A percentile compares a stretch with the other conserved stretches of the same genome.
Conservation (phyloP, 202 grass and related monocot species). For the Digitaria exilis region DNA sequence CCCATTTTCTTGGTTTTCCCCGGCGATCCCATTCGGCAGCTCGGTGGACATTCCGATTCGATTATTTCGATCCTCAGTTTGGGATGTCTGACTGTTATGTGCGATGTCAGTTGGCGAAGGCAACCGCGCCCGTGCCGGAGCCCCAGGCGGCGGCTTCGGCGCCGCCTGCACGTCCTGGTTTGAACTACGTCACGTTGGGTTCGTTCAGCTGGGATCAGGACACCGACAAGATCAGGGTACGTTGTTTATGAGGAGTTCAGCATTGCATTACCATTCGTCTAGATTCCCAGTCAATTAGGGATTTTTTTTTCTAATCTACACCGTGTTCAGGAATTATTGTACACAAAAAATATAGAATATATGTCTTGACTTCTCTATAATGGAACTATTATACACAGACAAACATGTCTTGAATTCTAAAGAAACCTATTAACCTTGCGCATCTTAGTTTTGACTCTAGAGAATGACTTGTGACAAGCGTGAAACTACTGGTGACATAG, state of each 20-base stretch:
- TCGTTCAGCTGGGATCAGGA: constrained; percentile 97
- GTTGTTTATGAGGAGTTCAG: neutral
- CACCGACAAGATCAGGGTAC: constrained; percentile 79
- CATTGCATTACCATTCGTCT: neutral
- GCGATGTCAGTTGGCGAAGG: constrained; percentile 41
- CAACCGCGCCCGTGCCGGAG: constrained; percentile 23
- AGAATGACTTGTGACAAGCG: neutral
- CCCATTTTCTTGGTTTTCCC: neutral
- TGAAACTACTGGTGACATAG: neutral
- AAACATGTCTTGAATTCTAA: neutral
- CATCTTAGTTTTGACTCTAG: neutral
- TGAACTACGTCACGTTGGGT: constrained; percentile 66
- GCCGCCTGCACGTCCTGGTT: constrained; percentile 23
- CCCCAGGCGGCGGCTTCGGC: constrained; percentile 14
- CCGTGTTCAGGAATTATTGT: neutral
- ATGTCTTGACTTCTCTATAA: neutral
- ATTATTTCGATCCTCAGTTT: neutral
- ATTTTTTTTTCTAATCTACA: neutral
- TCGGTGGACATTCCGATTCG: neutral
- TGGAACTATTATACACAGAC: neutral
- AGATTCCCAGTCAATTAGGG: neutral
- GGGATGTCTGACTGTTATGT: neutral
- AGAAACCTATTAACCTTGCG: neutral
- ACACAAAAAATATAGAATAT: neutral
- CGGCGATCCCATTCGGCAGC: neutral